Conservation (phyloP, 441 rosid species). For the Viola pubescens region DNA sequence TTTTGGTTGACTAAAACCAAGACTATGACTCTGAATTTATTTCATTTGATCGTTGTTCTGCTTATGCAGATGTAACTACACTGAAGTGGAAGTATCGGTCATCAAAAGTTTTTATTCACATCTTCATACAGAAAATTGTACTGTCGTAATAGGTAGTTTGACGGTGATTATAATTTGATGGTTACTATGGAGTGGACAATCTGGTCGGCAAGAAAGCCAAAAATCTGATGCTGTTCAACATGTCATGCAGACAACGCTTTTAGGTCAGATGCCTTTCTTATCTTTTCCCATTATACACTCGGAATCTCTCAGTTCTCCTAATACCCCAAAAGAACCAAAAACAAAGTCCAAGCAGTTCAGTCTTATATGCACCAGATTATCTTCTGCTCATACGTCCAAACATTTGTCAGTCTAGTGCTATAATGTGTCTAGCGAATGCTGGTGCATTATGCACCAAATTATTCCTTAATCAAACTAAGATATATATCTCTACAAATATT, state of each 20-base stretch:
- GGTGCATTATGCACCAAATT: too few species aligned
- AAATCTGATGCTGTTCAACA: background rate
- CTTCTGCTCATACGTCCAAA: background rate
- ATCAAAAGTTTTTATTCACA: too few species aligned
- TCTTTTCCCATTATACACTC: background rate
- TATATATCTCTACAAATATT: too few species aligned
- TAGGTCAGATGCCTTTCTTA: conserved; percentile 4
- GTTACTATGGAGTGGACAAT: background rate
- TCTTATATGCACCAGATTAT: background rate
- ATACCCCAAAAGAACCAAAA: background rate
- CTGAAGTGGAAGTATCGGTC: too few species aligned
- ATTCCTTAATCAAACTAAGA: too few species aligned
- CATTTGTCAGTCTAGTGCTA: background rate
- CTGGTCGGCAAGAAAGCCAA: background rate
- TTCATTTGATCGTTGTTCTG: too few species aligned
- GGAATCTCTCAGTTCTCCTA: conserved; percentile 3
- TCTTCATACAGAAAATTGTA: too few species aligned
- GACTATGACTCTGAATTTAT: too few species aligned
- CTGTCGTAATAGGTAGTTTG: too few species aligned
- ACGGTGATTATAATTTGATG: background rate
- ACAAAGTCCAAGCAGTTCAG: background rate
- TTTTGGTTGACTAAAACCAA: too few species aligned
- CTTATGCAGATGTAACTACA: too few species aligned
- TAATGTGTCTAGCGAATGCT: too few species aligned
- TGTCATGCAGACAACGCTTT: background rate